Conservation (phyloP, 352 stramenopile species). For the Thalassiosira hispida region DNA sequence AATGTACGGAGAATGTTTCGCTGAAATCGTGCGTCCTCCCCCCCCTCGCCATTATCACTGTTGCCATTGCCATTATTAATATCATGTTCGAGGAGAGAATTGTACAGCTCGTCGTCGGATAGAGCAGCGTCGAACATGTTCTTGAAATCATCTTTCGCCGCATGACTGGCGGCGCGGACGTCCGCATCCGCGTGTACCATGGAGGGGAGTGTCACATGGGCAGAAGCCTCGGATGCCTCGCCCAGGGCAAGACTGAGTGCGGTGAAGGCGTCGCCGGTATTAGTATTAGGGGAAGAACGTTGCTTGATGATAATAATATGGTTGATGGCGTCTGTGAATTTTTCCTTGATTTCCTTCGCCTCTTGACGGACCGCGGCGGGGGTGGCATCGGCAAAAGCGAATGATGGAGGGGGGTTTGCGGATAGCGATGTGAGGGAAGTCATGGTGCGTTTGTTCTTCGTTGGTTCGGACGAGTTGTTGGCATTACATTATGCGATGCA, state of each 20-base stretch:
- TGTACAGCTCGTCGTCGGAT: conserved; percentile 19
- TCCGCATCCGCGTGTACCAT: conserved; percentile 35
- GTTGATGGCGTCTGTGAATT: conserved; percentile 7
- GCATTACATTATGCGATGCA: too few species aligned
- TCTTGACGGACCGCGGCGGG: neutral
- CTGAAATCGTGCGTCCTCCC: conserved; percentile 16
- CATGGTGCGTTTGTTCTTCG: neutral
- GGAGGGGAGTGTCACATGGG: conserved; percentile 22
- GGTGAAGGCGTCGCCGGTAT: conserved; percentile 3
- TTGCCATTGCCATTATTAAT: neutral
- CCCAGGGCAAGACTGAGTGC: conserved; percentile 24
- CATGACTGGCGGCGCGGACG: conserved; percentile 16
- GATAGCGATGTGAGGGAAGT: neutral
- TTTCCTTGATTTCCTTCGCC: neutral
- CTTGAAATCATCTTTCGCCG: conserved; percentile 37
- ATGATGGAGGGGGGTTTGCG: neutral
- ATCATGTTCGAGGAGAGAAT: neutral
- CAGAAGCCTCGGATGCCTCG: conserved; percentile 26
- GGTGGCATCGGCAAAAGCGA: conserved; percentile 12
- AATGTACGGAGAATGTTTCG: conserved; percentile 11
- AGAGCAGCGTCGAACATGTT: conserved; percentile 32
- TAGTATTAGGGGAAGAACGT: neutral
- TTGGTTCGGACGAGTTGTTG: too few species aligned
- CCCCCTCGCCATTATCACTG: neutral
- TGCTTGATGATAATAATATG: neutral